Conservation (phyloP, 164 flowering plant genomes). For the Warburgia ugandensis region DNA sequence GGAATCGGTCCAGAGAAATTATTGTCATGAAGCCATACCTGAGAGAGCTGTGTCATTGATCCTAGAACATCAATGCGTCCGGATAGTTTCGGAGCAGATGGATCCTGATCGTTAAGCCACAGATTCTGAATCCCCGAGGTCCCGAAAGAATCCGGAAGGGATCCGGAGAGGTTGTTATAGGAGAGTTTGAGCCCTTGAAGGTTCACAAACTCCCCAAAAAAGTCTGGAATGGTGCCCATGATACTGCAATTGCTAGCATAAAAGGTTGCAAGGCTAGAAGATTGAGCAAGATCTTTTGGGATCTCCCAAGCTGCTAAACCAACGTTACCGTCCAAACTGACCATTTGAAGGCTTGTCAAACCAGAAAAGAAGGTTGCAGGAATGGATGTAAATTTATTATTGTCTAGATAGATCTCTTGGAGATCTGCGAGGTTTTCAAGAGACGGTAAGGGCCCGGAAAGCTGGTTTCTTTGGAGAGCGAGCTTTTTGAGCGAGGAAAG, state of each 20-base stretch:
- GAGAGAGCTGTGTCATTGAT: constrained; percentile 26
- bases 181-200: constrained; percentile 31
- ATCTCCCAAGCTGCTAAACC: constrained; percentile 31
- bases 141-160: constrained; percentile 27
- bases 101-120: constrained; percentile 44
- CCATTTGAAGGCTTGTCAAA: constrained; percentile 14
- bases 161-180: constrained; percentile 44
- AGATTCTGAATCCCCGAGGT: constrained; percentile 24
- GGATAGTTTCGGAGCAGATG: constrained; percentile 13
- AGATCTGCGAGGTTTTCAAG: constrained; percentile 19
- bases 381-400: constrained; percentile 24
- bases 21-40: constrained; percentile 50
- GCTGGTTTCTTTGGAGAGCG: constrained; percentile 20
- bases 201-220: constrained; percentile 22
- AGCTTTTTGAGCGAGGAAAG: constrained; percentile 24
- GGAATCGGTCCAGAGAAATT: constrained; percentile 42
- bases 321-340: constrained; percentile 26
- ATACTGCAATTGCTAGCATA: constrained; percentile 22
- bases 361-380: constrained; percentile 18
- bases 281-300: constrained; percentile 21
- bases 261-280: constrained; percentile 17
- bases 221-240: constrained; percentile 33
- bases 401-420: constrained; percentile 18
- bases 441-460: constrained; percentile 27
- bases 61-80: constrained; percentile 35